Evolutionary conservation across 306 rosid species (phyloP).

Genomic region (Vigna unguiculata): DNA sequence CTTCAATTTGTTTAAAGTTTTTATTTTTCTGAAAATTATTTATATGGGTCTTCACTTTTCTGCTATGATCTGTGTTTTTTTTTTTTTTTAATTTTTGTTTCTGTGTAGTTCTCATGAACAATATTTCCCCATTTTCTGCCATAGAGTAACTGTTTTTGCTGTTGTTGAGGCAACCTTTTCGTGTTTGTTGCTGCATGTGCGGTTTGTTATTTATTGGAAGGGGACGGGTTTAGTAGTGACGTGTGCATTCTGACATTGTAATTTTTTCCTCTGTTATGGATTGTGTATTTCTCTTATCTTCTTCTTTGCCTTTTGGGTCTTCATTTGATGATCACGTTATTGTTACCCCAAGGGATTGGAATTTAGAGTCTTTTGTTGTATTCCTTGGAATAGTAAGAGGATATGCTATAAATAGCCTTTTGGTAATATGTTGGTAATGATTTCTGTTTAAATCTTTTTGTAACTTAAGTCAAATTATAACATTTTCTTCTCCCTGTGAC

Average conservation of each 20-base stretch:
- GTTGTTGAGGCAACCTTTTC: slow-evolving; percentile 9
- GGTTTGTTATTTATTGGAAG: slow-evolving; percentile 11
- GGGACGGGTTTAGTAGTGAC: slow-evolving; percentile 30
- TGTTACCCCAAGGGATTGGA: not conserved
- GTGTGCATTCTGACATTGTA: slow-evolving; percentile 28
- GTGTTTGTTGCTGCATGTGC: not conserved
- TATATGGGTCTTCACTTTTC: slow-evolving; percentile 29
- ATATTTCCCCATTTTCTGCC: not conserved
- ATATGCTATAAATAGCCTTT: slow-evolving; percentile 13
- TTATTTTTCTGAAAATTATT: slow-evolving; percentile 17
- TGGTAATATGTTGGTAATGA: not conserved
- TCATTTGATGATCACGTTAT: slow-evolving; percentile 25
- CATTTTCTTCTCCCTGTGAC: not conserved
- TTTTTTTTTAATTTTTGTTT: not conserved
- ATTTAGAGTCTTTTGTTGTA: slow-evolving; percentile 7
- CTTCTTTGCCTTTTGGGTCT: not conserved
- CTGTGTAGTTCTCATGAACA: not conserved
- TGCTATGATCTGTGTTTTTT: not conserved
- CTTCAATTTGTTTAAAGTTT: slow-evolving; percentile 22
- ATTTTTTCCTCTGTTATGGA: slow-evolving; percentile 10
- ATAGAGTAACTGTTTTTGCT: slow-evolving; percentile 21
- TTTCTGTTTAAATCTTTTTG: not conserved
- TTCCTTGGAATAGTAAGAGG: slow-evolving; percentile 14
- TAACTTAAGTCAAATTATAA: not conserved
- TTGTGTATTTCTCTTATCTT: not conserved